These are phyloP conservation scores for Coemansia reversa DNA, from an alignment of 192 early-diverging fungal species.

Conservation along the genomic window DNA sequence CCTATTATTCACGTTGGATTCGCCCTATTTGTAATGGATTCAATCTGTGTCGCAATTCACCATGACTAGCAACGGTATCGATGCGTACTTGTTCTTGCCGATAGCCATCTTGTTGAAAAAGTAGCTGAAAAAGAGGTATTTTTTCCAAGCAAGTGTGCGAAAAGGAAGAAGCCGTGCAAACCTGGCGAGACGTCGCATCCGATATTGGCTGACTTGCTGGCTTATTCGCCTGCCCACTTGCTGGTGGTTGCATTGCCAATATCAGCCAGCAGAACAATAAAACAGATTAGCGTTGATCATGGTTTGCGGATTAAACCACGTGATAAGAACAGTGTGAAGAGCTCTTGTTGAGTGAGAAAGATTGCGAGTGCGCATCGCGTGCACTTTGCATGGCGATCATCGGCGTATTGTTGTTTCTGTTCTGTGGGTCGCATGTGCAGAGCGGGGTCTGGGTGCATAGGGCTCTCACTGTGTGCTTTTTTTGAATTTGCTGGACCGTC, in stretches of 20 bases:
- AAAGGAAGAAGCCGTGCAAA: conserved; percentile 30
- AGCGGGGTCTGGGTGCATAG: not conserved
- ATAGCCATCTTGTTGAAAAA: conserved; percentile 58
- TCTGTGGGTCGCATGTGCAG: conserved; percentile 4
- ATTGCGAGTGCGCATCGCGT: not conserved
- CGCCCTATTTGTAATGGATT: conserved; percentile 21
- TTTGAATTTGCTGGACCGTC: not conserved
- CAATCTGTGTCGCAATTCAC: not conserved
- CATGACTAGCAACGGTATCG: conserved; percentile 4
- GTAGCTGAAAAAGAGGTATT: conserved; percentile 20
- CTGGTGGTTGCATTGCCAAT: not conserved
- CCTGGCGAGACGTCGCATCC: conserved; percentile 4
- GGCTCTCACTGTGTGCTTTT: no score
- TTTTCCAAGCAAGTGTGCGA: conserved; percentile 35
- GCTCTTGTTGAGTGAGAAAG: not conserved
- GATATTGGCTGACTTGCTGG: conserved; percentile 4
- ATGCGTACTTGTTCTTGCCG: conserved; percentile 81
- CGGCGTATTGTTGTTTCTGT: not conserved
- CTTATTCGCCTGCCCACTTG: not conserved
- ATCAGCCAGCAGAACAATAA: not conserved
- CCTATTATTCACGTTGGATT: conserved; percentile 3
- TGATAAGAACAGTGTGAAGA: not conserved
- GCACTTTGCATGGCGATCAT: not conserved
- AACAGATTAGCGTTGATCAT: not conserved
- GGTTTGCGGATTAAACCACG: not conserved